Evolutionary conservation across 345 rosid species (phyloP).

Genomic region (Microcos paniculata): DNA sequence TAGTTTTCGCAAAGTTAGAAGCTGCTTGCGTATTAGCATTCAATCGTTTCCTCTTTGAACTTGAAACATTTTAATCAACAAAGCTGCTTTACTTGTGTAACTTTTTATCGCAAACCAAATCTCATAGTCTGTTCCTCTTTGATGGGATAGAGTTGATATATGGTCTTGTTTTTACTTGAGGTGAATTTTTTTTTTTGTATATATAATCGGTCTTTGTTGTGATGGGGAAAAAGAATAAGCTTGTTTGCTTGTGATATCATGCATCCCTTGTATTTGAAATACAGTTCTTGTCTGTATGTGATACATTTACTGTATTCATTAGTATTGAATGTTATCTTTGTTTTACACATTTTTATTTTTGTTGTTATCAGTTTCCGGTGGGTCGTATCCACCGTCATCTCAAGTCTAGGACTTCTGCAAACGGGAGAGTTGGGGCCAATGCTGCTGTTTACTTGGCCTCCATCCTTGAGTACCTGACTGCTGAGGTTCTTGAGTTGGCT

Average conservation of each 20-base stretch:
- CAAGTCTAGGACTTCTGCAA: constrained; percentile 49
- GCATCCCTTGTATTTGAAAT: not conserved
- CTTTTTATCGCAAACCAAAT: no score
- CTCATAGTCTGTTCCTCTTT: not conserved
- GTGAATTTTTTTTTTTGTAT: not conserved
- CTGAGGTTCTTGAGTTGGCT: constrained; percentile 76
- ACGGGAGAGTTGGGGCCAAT: constrained; percentile 79
- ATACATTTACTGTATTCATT: not conserved
- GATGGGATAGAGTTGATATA: not conserved
- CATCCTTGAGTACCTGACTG: constrained; percentile 69
- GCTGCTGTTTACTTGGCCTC: constrained; percentile 76
- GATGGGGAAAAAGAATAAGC: no score
- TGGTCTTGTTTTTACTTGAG: not conserved
- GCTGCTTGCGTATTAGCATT: not conserved
- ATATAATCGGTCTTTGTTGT: not conserved
- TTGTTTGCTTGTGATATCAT: not conserved
- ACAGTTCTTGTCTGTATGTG: not conserved
- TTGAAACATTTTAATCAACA: not conserved
- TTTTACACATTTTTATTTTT: not conserved
- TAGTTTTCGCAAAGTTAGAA: not conserved
- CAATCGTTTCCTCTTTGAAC: not conserved
- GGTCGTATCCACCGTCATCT: constrained; percentile 80
- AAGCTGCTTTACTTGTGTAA: not conserved
- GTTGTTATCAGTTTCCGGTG: constrained; percentile 54
- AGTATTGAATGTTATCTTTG: not conserved